Evolutionary conservation across 805 yeast species (phyloP).

Genomic region (Suhomyces sp.): DNA sequence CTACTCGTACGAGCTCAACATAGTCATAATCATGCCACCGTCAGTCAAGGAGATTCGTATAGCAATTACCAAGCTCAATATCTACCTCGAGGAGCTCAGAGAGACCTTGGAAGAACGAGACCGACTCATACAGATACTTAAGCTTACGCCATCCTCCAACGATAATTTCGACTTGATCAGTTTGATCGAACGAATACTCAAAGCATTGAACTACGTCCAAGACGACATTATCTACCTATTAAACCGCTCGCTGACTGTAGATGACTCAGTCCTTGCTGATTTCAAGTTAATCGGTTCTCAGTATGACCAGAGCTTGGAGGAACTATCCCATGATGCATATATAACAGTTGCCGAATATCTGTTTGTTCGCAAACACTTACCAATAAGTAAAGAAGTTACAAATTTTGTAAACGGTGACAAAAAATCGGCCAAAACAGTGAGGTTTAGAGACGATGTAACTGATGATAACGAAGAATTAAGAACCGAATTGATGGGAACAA

Average conservation of each 20-base stretch:
- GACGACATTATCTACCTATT: constrained; percentile 22
- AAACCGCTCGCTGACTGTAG: not conserved
- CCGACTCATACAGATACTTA: constrained; percentile 26
- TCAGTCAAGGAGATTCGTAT: constrained; percentile 19
- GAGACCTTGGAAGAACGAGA: constrained; percentile 34
- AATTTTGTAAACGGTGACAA: constrained; percentile 2
- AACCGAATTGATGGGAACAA: constrained; percentile 37
- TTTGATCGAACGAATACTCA: constrained; percentile 24
- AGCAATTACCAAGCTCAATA: constrained; percentile 18
- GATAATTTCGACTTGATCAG: constrained; percentile 39
- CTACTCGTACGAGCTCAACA: too few relatives aligned
- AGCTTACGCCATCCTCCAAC: constrained; percentile 37
- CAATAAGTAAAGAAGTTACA: constrained; percentile 8
- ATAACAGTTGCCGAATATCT: constrained; percentile 33
- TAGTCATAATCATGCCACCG: constrained; percentile 8
- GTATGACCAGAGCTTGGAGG: constrained; percentile 19
- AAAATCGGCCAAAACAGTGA: constrained; percentile 28
- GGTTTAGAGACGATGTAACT: constrained; percentile 31
- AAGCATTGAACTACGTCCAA: constrained; percentile 29
- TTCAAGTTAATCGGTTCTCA: constrained; percentile 13
- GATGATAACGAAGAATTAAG: constrained; percentile 20
- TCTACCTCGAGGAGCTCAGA: constrained; percentile 28
- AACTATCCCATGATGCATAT: constrained; percentile 24
- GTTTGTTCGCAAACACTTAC: constrained; percentile 13
- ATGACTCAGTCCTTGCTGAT: constrained; percentile 3